phyloP scores from a whole-genome alignment of 2,329 filamentous ascomycete genomes.

The Didymella glomerata region DNA sequence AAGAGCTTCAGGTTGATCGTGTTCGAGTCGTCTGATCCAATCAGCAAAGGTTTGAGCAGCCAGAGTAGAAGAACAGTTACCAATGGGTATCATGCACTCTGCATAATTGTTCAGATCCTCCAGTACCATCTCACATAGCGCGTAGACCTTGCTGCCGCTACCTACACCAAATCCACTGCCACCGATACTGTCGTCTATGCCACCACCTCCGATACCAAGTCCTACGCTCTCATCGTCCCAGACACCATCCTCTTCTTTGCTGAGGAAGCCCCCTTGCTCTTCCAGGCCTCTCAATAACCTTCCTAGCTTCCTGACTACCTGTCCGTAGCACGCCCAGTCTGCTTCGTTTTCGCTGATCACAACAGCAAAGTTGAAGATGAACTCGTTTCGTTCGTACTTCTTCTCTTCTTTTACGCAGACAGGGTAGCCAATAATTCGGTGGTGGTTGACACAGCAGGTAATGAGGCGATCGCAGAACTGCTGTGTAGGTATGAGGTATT shows the following conservation, averaged over 20 bases:
- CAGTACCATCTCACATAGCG: conserved; percentile 82
- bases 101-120: conserved; percentile 97
- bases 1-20: conserved; percentile 97
- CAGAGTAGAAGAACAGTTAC: conserved; percentile 53
- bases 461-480: conserved; percentile 94
- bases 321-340: conserved; percentile 81
- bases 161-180: conserved; percentile 35
- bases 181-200: conserved; percentile 18
- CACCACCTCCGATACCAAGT: conserved; percentile 14
- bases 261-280: conserved; percentile 86
- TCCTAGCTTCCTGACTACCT: conserved; percentile 85
- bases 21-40: conserved; percentile 78
- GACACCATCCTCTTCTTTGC: conserved; percentile 61
- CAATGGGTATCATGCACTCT: conserved; percentile 97
- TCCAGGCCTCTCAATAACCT: conserved; percentile 88
- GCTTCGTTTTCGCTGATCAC: conserved; percentile 72
- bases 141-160: conserved; percentile 65
- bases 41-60: background rate
- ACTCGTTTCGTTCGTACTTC: conserved; percentile 90
- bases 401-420: conserved; percentile 80
- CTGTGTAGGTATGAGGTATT: conserved; percentile 94
- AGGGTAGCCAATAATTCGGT: conserved; percentile 85
- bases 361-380: conserved; percentile 97
- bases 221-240: conserved; percentile 41
- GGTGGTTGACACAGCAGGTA: conserved; percentile 76